Percentiles rank a stretch among this genome's conserved stretches.
These are phyloP conservation scores for Barbarea vulgaris DNA, from an alignment of 345 rosid genomes.

Conservation along the genomic window DNA sequence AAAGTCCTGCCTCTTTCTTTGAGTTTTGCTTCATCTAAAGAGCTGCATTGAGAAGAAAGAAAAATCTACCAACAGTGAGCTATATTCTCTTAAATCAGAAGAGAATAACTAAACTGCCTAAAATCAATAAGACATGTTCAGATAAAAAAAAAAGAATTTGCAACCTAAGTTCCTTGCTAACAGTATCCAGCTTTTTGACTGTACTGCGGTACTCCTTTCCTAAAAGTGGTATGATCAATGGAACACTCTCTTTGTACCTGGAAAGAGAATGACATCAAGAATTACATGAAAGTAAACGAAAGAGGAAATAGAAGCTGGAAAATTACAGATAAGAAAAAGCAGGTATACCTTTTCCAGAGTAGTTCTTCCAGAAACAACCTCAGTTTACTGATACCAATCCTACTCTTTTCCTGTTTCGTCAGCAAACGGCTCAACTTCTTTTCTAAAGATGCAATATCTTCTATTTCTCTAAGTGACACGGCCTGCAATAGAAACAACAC, in stretches of 20 bases:
- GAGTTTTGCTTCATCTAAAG: conserved; percentile 83
- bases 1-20: conserved; percentile 88
- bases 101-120: background rate
- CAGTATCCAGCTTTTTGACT: conserved; percentile 65
- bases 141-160: conserved; percentile 21
- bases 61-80: background rate
- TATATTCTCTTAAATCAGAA: background rate
- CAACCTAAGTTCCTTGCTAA: conserved; percentile 85
- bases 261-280: conserved; percentile 35
- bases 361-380: conserved; percentile 82
- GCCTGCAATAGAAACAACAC: conserved; percentile 49
- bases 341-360: conserved; percentile 72
- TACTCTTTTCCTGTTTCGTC: conserved; percentile 73
- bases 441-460: conserved; percentile 70
- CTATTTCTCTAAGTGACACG: conserved; percentile 66
- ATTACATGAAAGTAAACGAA: background rate
- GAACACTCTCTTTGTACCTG: conserved; percentile 93
- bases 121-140: conserved; percentile 21
- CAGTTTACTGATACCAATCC: conserved; percentile 90
- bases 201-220: conserved; percentile 82
- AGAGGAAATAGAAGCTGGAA: conserved; percentile 9
- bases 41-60: conserved; percentile 52
- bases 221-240: conserved; percentile 82
- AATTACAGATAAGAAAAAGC: conserved; percentile 8
- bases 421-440: conserved; percentile 81